Evolutionary conservation across 768 basidiomycete genomes (phyloP), one percentile per base, ranked within the genome.

Genomic region (Cystofilobasidium capitatum): DNA sequence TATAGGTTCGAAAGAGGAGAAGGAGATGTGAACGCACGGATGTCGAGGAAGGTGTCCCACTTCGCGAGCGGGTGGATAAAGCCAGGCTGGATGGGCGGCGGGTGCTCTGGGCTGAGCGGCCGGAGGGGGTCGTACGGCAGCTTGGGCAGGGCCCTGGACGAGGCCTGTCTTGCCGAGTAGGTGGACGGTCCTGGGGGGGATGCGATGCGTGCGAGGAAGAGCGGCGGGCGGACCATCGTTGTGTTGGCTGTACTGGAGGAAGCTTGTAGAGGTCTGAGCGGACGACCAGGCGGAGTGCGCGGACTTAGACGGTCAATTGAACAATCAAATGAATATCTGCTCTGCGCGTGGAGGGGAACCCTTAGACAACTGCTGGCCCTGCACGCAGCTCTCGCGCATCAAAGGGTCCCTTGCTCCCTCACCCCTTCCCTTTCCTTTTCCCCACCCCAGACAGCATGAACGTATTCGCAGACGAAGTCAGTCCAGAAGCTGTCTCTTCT

Each of bases 401-500:
- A n/a, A n/a, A n/a, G n/a, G n/a, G n/a, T n/a, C n/a, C n/a, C n/a
- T n/a, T n/a, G n/a, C 29, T 22, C 26, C 58, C 44, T 12, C 20
- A 24, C 59, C 31, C 40, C 31, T 36, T 36, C 31, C 55, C 51
- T 24, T 42, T 33, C 24, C 42, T 16, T 29, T 17, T 35, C 14
- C 29, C 33, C 47, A 22, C 39, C 26, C 31, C 14, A 35, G 17
- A 9, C 42, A 64, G 24, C 26, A 71, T 71, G 71, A 71, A 71
- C 65, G 67, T 71, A 1, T 71, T 71, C 37, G 69, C 71, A 33
- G 71, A 71, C 26, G 71, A 71, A 26, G 70, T 71, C 3, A 22
- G 54, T 70, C 22, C 24, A 2, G 2, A 26, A 20, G 6, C 1
- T 29, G n/a, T 3, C 35, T 7, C 3, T 29, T 8, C 22, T 8